Percentiles rank a stretch among this genome's conserved stretches.
Evolutionary conservation across 805 yeast species (phyloP).

Genomic region (Wickerhamiella spandovensis): DNA sequence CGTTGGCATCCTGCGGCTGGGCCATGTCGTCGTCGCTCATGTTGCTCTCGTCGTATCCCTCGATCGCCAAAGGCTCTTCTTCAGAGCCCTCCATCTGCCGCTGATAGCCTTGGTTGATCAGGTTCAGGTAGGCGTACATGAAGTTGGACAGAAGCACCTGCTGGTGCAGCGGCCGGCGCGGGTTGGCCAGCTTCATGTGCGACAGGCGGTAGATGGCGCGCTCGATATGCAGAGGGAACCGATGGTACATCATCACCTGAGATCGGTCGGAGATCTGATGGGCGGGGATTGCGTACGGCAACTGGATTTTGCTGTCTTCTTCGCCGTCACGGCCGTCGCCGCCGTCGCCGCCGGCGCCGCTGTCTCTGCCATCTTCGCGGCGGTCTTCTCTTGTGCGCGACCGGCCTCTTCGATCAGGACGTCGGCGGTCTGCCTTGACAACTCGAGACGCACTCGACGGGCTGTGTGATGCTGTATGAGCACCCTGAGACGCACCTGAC

Average conservation of each 20-base stretch:
- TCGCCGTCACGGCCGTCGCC: slow-evolving; percentile 3
- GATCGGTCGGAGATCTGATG: slow-evolving; percentile 25
- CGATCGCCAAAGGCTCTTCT: slow-evolving; percentile 1
- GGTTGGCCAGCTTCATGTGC: slow-evolving; percentile 87
- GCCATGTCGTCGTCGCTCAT: slow-evolving; percentile 3
- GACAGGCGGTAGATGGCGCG: slow-evolving; percentile 88
- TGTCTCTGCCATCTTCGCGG: neutral
- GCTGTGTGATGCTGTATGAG: no score
- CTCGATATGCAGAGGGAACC: slow-evolving; percentile 91
- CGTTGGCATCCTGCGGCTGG: no score
- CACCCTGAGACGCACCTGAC: no score
- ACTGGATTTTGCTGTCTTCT: slow-evolving; percentile 14
- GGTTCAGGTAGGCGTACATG: slow-evolving; percentile 92
- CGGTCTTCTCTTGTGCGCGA: neutral
- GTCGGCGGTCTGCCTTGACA: neutral
- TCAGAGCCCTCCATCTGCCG: slow-evolving; percentile 22
- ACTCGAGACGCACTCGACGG: no score
- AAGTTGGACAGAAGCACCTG: slow-evolving; percentile 89
- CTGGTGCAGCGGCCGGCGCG: slow-evolving; percentile 78
- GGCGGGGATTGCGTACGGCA: slow-evolving; percentile 26
- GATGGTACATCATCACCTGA: slow-evolving; percentile 27
- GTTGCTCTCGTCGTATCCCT: neutral
- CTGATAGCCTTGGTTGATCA: slow-evolving; percentile 67
- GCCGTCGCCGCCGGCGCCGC: neutral
- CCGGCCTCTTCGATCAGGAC: neutral